A percentile compares a stretch with the other conserved stretches of the same genome.
Conservation (phyloP, 768 basidiomycete species). For the Auriculariales sp. region DNA sequence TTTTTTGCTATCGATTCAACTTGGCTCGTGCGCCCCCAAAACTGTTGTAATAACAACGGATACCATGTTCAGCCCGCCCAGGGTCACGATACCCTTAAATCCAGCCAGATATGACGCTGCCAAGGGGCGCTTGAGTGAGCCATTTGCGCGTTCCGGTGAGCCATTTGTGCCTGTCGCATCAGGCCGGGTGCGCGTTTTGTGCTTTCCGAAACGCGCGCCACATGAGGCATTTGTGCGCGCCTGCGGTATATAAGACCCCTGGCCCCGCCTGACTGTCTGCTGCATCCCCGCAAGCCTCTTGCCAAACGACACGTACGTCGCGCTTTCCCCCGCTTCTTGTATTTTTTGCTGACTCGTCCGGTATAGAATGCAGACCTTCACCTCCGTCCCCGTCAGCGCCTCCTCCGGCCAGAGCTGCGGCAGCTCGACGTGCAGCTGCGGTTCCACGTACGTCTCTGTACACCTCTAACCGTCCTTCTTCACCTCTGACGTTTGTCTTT, state of each 20-base stretch:
- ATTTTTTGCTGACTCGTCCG: not conserved
- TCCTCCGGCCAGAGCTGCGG: not conserved
- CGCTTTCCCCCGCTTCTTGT: not conserved
- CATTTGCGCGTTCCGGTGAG: too few relatives aligned
- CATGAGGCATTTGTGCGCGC: not conserved
- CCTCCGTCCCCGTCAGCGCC: not conserved
- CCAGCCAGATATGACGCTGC: too few relatives aligned
- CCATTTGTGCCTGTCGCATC: too few relatives aligned
- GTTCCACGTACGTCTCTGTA: not conserved
- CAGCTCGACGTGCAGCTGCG: not conserved
- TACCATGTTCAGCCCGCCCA: too few relatives aligned
- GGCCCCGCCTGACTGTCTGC: not conserved
- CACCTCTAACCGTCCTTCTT: not conserved
- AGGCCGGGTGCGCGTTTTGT: too few relatives aligned
- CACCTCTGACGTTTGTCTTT: not conserved
- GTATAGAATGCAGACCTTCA: not conserved
- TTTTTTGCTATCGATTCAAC: not conserved
- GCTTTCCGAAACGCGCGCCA: not conserved
- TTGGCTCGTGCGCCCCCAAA: too few relatives aligned
- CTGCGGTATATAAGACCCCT: not conserved
- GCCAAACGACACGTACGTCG: not conserved
- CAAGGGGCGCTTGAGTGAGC: too few relatives aligned
- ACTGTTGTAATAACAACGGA: too few relatives aligned
- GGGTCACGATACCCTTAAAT: too few relatives aligned
- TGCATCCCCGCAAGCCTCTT: not conserved